Evolutionary conservation across 1,139 yeast species (phyloP), one percentile per base, ranked within the genome.

Genomic region (Magnusiomyces magnusii): DNA sequence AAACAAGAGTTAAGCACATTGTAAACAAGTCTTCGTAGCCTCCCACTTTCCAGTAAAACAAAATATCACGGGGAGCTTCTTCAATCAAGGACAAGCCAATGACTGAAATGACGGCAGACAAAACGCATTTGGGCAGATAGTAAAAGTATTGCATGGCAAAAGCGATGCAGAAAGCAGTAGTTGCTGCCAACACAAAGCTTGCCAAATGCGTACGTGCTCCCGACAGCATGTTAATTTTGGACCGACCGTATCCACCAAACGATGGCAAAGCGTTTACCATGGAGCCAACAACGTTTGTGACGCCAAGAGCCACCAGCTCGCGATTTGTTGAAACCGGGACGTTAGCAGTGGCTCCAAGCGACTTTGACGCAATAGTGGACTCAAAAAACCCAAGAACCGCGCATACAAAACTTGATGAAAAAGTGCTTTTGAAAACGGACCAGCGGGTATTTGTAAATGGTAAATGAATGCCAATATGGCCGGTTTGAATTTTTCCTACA

Each of bases 241-340:
- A 86, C 69, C 99, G 80, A 1, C 97, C 98, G 69, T 93, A 93
- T 0, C 99, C 98, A 1, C 99, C 99, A 77, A 92, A 92, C 0
- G 96, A 84, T 0, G 99, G 98, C 17, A 93, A 75, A 0, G 93
- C 88, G 2, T 96, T 93, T 66, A 89, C 83, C 24, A 82, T 62
- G 1, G 90, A 81, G 1, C 86, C 85, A 2, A 80, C 74, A 1
- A 91, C 64, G 67, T 92, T 93, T 56, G 87, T 83, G 24, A 81
- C 74, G 0, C 99, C 99, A 54, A 93, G 76, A 0, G 97, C 97
- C 61, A 86, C 65, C 76, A 79, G 44, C 86, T 85, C 61, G 84
- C 96, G 72, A 63, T 76, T 76, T 31, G 78, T 68, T 2, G 76
- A 72, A 34, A 74, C 68, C 31, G 69, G 63, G 58, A 71, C 61